A percentile compares a stretch with the other conserved stretches of the same genome.
Conservation (phyloP, 371 early-diverging fungal species). For the Circinella minor region DNA sequence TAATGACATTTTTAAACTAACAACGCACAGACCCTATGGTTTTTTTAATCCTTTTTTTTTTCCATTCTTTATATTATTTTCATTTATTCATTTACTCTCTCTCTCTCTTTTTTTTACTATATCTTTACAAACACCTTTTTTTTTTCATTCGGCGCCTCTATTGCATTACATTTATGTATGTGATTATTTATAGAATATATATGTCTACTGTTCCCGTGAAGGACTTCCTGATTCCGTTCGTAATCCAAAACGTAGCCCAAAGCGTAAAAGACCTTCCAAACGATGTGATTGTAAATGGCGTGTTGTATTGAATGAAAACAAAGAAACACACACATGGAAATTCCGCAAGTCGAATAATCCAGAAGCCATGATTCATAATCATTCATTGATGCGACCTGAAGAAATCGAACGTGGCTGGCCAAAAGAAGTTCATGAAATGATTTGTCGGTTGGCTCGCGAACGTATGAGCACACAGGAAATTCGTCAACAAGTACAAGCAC, state of each 20-base stretch:
- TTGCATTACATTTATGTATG: too few relatives aligned
- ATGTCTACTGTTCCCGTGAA: constrained; percentile 69
- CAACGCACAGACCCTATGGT: constrained; percentile 1
- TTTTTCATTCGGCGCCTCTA: too few relatives aligned
- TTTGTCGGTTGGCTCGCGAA: constrained; percentile 58
- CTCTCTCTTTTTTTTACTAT: constrained; percentile 7
- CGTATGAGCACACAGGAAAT: constrained; percentile 62
- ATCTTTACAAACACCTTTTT: too few relatives aligned
- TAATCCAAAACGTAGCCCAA: constrained; percentile 58
- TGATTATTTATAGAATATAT: constrained; percentile 50
- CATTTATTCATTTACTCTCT: background rate
- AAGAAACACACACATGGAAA: constrained; percentile 50
- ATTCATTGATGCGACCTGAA: constrained; percentile 61
- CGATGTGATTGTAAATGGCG: constrained; percentile 73
- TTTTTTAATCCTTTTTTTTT: background rate
- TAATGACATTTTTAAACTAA: background rate
- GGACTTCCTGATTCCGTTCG: constrained; percentile 66
- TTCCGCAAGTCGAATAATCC: constrained; percentile 68
- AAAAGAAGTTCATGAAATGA: constrained; percentile 56
- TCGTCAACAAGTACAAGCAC: constrained; percentile 54
- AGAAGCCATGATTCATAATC: constrained; percentile 63
- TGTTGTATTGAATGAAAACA: constrained; percentile 60
- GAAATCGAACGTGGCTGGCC: constrained; percentile 69
- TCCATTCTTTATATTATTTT: background rate
- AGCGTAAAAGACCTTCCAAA: constrained; percentile 63